A percentile compares a stretch with the other conserved stretches of the same genome.
phyloP scores from a whole-genome alignment of 768 basidiomycete species.

The Termitomyces sp. region DNA sequence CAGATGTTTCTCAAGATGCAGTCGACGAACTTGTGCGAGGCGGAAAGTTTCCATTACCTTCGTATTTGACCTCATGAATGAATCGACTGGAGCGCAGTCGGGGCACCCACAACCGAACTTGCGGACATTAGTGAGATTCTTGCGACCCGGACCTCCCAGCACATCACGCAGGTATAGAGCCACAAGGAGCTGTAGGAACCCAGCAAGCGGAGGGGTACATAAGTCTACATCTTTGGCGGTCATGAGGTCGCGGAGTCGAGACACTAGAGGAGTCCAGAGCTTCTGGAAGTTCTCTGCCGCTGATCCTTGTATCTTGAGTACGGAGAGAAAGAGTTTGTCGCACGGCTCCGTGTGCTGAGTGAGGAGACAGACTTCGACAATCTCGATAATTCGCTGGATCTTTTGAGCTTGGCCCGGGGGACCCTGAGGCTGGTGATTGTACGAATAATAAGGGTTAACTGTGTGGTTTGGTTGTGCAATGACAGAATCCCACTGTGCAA shows the following conservation, averaged over 20 bases:
- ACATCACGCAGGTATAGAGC: too few relatives aligned
- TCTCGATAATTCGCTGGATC: constrained; percentile 24
- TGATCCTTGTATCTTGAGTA: constrained; percentile 20
- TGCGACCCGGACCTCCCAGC: too few relatives aligned
- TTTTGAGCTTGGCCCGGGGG: constrained; percentile 15
- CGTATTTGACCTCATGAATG: constrained; percentile 24
- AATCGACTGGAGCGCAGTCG: constrained; percentile 28
- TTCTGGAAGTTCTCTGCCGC: constrained; percentile 20
- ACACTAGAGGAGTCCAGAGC: constrained; percentile 27
- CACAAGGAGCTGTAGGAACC: constrained; percentile 29
- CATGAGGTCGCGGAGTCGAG: constrained; percentile 18
- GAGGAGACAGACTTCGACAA: constrained; percentile 25
- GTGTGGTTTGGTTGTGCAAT: too few relatives aligned
- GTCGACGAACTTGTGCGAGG: constrained; percentile 18
- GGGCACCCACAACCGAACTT: constrained; percentile 33
- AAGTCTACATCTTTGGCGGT: constrained; percentile 17
- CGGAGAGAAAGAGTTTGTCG: constrained; percentile 21
- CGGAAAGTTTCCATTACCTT: constrained; percentile 17
- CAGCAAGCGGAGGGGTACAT: neutral
- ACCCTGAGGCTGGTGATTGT: neutral
- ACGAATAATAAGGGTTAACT: neutral
- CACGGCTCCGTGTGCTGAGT: constrained; percentile 22
- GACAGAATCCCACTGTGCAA: too few relatives aligned
- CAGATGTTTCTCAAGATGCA: constrained; percentile 24
- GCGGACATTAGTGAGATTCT: constrained; percentile 18